Base-by-base conservation (phyloP, 768 basidiomycete species). In the Phylloporus sp. region DNA sequence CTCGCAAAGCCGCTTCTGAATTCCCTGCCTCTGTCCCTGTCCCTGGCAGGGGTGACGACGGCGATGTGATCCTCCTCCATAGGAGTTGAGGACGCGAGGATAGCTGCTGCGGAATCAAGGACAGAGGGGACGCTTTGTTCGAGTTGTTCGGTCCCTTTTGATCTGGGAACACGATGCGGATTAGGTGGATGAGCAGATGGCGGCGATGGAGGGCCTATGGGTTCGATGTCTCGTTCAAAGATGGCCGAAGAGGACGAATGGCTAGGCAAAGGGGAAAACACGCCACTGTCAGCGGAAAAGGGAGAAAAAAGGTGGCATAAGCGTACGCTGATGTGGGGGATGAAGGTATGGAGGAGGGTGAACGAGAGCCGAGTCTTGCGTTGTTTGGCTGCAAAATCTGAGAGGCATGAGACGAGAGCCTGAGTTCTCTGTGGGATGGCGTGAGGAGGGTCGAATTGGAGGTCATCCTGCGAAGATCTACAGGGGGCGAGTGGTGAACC, bases 221-320 rank as follows among this genome's bases (percentile, higher is more conserved):
- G 83, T 55, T 92, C 90, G 53, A 94, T 90, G 63, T 94, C 90
- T 28, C 90, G 81, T 67, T 94, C 90, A 50, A 94, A 94, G 47
- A 93, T 94, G 29, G 90, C 90, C 1, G 89, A 91, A 0, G 87
- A 88, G 0, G 87, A 88, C 0, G 88, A 91, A 57, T 87, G 80
- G 1, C 57, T 52, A 42, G 46, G 31, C 38, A 24, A 36, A 10
- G 15, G 10, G 11, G 18, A 44, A 37, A 49, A 22, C 3, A 44
- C 14, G 38, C 20, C 20, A 35, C 24, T 28, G 53, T 54, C 13
- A 60, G 49, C 29, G 34, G 24, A 38, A 14, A 46, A 42, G 42
- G 18, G 34, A 17, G 22, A 33, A 44, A 42, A 31, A 22, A 26
- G 27, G 53, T 46, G 59, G 54, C 38, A 43, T 20, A 2, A 28